Base-by-base conservation (phyloP, 768 basidiomycete species). In the Mycena crocata region DNA sequence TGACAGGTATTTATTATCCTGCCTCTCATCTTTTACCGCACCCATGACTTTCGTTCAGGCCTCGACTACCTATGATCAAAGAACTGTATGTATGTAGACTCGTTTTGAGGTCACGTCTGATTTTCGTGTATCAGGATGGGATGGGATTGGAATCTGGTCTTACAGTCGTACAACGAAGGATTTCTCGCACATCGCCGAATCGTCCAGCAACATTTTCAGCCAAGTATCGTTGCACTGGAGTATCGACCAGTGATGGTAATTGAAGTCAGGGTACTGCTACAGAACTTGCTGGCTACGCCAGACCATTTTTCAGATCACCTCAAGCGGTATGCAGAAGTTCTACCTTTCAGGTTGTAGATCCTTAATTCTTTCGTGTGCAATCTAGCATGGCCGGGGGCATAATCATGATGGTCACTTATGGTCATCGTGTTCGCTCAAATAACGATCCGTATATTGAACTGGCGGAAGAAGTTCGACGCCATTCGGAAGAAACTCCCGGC, bases 151-250 rank as follows among this genome's bases (percentile, higher is more conserved):
- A 57, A 46, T 46, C 31, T 57, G 40, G 57, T 57, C 24, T n/a
- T 57, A 32, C 57, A 57, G 35, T 57, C 57, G 39, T 57, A 57
- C 57, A 31, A 57, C 32, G 57, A 57, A 26, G 57, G 57, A 32
- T 57, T 57, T 35, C 9, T 44, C 5, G 6, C 57, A 14, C 57
- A 57, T 46, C 57, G 57, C 19, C 57, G 57, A 32, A 46, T 57
- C 44, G 57, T 57, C n/a, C 57, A 57, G 57, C 57, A 57, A 44
- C 44, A 57, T 46, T 57, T 57, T 46, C 57, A 57, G 42, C 57
- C 57, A 31, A 44, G 42, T 15, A 31, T 57, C 46, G 57, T 57
- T 44, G 15, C 44, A 19, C 2, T 2, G 42, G n/a, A 46, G 26
- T 57, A 57, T 57, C 57, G 57, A 57, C 44, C 44, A 23, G 57